A percentile compares a stretch with the other conserved stretches of the same genome.
Conservation (phyloP, 2,329 filamentous ascomycete species). For the Apiospora hydei region DNA sequence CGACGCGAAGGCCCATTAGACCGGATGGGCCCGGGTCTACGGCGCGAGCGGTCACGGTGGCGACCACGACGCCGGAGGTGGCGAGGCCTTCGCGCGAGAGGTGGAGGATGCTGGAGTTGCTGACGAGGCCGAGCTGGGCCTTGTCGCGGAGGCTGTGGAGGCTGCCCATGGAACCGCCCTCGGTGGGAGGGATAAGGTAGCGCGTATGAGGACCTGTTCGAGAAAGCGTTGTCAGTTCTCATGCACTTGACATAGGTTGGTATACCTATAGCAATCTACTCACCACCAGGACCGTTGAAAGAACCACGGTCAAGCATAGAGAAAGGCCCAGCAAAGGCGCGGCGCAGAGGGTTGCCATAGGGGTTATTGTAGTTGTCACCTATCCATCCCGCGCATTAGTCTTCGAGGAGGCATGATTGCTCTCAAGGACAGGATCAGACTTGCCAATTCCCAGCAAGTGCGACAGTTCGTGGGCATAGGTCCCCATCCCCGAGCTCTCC, state of each 20-base stretch:
- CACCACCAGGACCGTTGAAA: constrained; percentile 57
- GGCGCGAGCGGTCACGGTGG: constrained; percentile 55
- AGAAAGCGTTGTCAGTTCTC: too few species aligned
- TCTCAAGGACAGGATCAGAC: background rate
- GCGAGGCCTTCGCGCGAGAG: constrained; percentile 52
- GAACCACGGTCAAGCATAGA: constrained; percentile 60
- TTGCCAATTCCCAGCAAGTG: constrained; percentile 56
- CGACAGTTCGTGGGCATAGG: constrained; percentile 60
- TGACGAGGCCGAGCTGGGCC: constrained; percentile 56
- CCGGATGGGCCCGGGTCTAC: constrained; percentile 48
- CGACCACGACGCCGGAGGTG: constrained; percentile 51
- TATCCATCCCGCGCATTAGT: background rate
- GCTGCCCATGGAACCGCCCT: constrained; percentile 57
- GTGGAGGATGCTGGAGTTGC: constrained; percentile 50
- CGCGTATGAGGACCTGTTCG: constrained; percentile 56
- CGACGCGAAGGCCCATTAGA: constrained; percentile 56
- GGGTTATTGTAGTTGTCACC: constrained; percentile 64
- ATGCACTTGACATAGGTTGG: too few species aligned
- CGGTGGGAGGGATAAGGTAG: constrained; percentile 58
- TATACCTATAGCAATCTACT: too few species aligned
- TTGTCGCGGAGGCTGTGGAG: constrained; percentile 62
- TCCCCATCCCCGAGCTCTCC: constrained; percentile 60
- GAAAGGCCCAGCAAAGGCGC: constrained; percentile 59
- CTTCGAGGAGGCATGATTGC: background rate
- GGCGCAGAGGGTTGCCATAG: constrained; percentile 51